These are phyloP conservation scores for Plasmodium inui DNA, from an alignment of 169 alveolate genomes.

Conservation along the genomic window DNA sequence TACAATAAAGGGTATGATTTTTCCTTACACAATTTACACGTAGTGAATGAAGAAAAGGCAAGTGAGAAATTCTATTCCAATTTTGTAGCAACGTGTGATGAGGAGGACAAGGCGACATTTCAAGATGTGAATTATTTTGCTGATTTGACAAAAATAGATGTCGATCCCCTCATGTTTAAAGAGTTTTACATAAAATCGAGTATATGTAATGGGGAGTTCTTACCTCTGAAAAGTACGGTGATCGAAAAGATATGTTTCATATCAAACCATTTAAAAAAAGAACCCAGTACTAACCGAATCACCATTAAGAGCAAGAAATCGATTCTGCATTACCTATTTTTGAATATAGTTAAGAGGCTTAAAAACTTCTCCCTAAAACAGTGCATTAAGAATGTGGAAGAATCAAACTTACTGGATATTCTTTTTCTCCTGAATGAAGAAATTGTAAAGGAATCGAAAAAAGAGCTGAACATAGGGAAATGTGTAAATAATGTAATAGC, in stretches of 20 bases:
- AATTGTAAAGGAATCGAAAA: slow-evolving; percentile 70
- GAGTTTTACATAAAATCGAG: slow-evolving; percentile 35
- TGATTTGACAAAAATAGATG: slow-evolving; percentile 50
- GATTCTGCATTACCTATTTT: slow-evolving; percentile 44
- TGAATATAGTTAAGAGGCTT: slow-evolving; percentile 30
- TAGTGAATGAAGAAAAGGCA: slow-evolving; percentile 32
- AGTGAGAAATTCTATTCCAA: slow-evolving; percentile 17
- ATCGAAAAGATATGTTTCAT: slow-evolving; percentile 56
- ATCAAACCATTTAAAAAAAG: slow-evolving; percentile 46
- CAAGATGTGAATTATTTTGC: slow-evolving; percentile 33
- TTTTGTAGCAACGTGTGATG: slow-evolving; percentile 2
- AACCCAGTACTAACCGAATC: slow-evolving; percentile 25
- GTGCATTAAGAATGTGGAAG: slow-evolving; percentile 53
- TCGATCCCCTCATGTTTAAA: slow-evolving; percentile 46
- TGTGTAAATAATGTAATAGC: slow-evolving; percentile 62
- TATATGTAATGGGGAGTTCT: slow-evolving; percentile 61
- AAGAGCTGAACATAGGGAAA: slow-evolving; percentile 34
- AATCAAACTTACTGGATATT: slow-evolving; percentile 43
- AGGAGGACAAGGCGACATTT: slow-evolving; percentile 39
- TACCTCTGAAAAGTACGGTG: slow-evolving; percentile 41
- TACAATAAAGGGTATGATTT: slow-evolving; percentile 48
- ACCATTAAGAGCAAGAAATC: slow-evolving; percentile 18
- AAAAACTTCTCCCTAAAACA: slow-evolving; percentile 36
- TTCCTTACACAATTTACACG: slow-evolving; percentile 29
- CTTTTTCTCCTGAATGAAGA: slow-evolving; percentile 57